Percentiles rank a stretch among this genome's conserved stretches.
These are phyloP conservation scores for Colletotrichum somersetense DNA, from an alignment of 2,329 filamentous ascomycete species.

Conservation along the genomic window DNA sequence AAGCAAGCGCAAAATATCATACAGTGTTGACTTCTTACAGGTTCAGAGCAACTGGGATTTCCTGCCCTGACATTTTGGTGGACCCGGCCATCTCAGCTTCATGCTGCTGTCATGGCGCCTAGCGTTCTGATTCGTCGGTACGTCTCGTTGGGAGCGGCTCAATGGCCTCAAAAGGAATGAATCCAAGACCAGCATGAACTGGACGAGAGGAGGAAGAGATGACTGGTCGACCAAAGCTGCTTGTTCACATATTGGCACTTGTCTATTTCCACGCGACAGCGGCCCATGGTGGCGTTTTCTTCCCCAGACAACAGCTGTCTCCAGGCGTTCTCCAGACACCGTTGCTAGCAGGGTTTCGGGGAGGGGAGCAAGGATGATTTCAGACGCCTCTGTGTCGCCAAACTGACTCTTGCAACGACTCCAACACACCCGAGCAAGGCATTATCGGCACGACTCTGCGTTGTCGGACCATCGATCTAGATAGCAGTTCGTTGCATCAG, in stretches of 20 bases:
- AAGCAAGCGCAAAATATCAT: constrained; percentile 19
- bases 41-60: constrained; percentile 36
- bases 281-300: constrained; percentile 30
- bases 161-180: constrained; percentile 34
- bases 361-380: constrained; percentile 11
- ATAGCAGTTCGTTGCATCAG: not conserved
- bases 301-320: constrained; percentile 28
- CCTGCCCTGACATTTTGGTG: constrained; percentile 32
- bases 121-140: constrained; percentile 26
- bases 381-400: constrained; percentile 36
- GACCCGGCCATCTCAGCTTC: constrained; percentile 25
- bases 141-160: constrained; percentile 27
- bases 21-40: constrained; percentile 38
- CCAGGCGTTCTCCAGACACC: constrained; percentile 17
- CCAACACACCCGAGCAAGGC: constrained; percentile 10
- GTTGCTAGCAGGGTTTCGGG: constrained; percentile 22
- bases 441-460: not conserved
- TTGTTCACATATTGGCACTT: not conserved
- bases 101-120: constrained; percentile 19
- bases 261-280: constrained; percentile 31
- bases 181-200: constrained; percentile 14
- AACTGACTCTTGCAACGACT: constrained; percentile 35
- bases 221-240: constrained; percentile 1
- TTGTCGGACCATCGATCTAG: constrained; percentile 25
- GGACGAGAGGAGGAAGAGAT: constrained; percentile 1